phyloP scores from a whole-genome alignment of 331 rosid species.

The Acacia concinna region DNA sequence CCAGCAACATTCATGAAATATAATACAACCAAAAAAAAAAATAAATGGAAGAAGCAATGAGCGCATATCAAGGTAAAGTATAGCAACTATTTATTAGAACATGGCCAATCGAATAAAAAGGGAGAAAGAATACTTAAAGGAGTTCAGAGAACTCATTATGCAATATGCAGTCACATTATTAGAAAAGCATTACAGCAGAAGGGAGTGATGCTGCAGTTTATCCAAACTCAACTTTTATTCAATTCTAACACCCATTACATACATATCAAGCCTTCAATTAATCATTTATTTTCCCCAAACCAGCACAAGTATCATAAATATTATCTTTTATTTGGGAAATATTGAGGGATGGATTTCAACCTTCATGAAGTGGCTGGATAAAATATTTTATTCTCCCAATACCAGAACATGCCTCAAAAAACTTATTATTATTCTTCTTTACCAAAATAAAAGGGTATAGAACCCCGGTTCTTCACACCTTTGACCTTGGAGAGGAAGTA shows the following conservation, averaged over 20 bases:
- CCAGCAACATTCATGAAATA: background rate
- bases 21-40: constrained; percentile 19
- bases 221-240: background rate
- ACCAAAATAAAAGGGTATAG: background rate
- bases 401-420: background rate
- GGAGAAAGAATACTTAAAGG: background rate
- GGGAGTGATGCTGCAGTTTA: background rate
- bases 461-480: constrained; percentile 2
- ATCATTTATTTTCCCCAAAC: background rate
- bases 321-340: background rate
- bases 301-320: background rate
- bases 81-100: constrained; percentile 8
- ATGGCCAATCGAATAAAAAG: background rate
- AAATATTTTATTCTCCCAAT: background rate
- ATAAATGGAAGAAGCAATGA: constrained; percentile 13
- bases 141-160: background rate
- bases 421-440: background rate
- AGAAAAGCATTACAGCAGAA: background rate
- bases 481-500: background rate
- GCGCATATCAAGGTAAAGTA: constrained; percentile 15
- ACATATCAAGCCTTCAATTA: background rate
- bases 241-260: background rate
- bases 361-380: background rate
- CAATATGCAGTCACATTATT: background rate
- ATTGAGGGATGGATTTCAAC: background rate